These are phyloP conservation scores for Berberis thunbergii DNA, from an alignment of 164 flowering plant species.

Conservation along the genomic window DNA sequence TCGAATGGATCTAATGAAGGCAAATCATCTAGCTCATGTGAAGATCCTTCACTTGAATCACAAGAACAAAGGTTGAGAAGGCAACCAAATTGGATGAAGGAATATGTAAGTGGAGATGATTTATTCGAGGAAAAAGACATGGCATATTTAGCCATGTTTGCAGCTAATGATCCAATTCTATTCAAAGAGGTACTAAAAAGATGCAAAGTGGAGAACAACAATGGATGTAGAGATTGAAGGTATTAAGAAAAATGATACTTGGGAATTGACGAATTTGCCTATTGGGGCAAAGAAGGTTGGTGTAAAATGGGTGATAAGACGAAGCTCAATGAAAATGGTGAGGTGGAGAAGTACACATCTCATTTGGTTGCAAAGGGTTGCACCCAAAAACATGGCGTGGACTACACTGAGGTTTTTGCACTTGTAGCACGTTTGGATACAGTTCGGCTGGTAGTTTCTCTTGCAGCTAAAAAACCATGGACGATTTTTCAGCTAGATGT, in stretches of 20 bases:
- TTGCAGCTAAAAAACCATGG: not conserved
- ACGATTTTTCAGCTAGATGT: not conserved
- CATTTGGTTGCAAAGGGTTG: not conserved
- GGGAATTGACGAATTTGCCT: not conserved
- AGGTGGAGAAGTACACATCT: not conserved
- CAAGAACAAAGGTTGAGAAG: not conserved
- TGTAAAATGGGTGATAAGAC: constrained; percentile 6
- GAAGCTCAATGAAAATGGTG: not conserved
- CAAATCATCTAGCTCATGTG: not conserved
- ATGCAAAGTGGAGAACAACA: constrained; percentile 1
- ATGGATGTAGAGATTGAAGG: constrained; percentile 8
- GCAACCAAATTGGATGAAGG: constrained; percentile 1
- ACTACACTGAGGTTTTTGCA: too few relatives aligned
- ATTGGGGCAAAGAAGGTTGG: constrained; percentile 1
- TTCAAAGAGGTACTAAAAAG: constrained; percentile 7
- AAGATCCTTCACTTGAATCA: not conserved
- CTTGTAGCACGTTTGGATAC: too few relatives aligned
- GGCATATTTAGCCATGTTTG: not conserved
- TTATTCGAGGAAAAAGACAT: constrained; percentile 2
- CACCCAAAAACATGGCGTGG: too few relatives aligned
- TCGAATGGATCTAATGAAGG: not conserved
- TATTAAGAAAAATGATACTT: not conserved
- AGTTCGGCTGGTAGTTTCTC: too few relatives aligned
- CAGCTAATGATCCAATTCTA: not conserved
- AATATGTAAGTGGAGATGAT: constrained; percentile 7